Evolutionary conservation across 1,139 yeast genomes (phyloP), one percentile per base, ranked within the genome.

Genomic region (Scheffersomyces titani): DNA sequence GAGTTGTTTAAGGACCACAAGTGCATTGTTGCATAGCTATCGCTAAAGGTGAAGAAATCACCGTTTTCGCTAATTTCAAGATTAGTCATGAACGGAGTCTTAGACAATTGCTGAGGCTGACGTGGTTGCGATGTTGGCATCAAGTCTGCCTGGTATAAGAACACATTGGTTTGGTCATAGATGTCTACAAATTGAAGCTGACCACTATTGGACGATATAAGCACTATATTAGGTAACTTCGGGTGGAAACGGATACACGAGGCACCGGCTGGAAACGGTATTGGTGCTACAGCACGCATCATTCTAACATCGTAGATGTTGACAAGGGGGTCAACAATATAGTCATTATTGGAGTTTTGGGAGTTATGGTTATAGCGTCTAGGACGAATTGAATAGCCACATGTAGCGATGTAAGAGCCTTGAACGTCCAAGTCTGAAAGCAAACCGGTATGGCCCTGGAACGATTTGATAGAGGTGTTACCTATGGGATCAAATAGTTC

Each of bases 181-280:
- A 90, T 83, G 70, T 94, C 98, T 22, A 92, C 83, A 64, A 92
- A 87, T 65, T 92, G 97, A 58, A 96, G 75, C 61, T 91, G 96
- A 7, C 99, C 99, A 36, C 84, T 72, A 19, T 81, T 81, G 0
- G 97, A 89, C 0, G 92, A 89, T 19, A 91, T 86, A 11, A 92
- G 72, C 50, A 92, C 84, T 52, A 90, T 86, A 49, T 92, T 90
- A 13, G 98, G 90, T 57, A 92, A 72, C 60, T 90, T 90, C 3
- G 98, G 98, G 72, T 93, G 98, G 61, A 93, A 81, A 53, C 89
- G 82, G 1, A 90, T 96, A 68, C 84, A 89, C 6, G 91, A 82
- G 0, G 98, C 98, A 4, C 98, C 98, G 0, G 92, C 89, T 0
- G 97, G 91, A 69, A 92, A 92, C 1, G 97, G 87, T 3, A 93